phyloP scores from a whole-genome alignment of 139 green algal species.

The Medakamo hakoo region DNA sequence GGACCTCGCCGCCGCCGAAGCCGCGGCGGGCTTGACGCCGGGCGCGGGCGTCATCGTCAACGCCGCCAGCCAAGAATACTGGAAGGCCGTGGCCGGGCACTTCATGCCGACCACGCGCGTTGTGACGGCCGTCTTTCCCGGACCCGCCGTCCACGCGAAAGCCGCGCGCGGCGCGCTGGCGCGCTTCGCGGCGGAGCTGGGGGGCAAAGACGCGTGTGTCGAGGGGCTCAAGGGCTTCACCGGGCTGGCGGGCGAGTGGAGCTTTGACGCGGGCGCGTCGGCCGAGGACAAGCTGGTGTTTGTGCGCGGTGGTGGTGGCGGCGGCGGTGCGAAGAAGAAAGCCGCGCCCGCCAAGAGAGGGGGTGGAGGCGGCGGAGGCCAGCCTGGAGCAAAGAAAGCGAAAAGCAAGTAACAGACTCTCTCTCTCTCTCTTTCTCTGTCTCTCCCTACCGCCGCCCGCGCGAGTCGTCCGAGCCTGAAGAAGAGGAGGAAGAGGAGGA shows the following conservation, averaged over 20 bases:
- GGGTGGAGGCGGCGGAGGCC: background rate
- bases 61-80: conserved; percentile 15
- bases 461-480: too few relatives aligned
- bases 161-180: conserved; percentile 6
- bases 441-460: too few relatives aligned
- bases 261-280: background rate
- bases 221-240: background rate
- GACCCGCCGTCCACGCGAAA: conserved; percentile 11
- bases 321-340: background rate
- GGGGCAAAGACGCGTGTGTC: background rate
- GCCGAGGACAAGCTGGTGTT: background rate
- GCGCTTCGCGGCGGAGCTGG: background rate
- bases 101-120: conserved; percentile 1
- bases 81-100: background rate
- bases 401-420: background rate
- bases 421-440: background rate
- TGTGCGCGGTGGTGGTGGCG: background rate
- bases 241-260: background rate
- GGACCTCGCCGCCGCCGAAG: too few relatives aligned
- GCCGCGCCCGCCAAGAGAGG: background rate
- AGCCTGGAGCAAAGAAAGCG: background rate
- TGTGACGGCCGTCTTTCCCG: background rate
- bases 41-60: conserved; percentile 10
- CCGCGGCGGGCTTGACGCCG: too few relatives aligned
- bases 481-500: too few relatives aligned